Evolutionary conservation across 2,329 filamentous ascomycete genomes (phyloP).

Genomic region (Nemania sp.): DNA sequence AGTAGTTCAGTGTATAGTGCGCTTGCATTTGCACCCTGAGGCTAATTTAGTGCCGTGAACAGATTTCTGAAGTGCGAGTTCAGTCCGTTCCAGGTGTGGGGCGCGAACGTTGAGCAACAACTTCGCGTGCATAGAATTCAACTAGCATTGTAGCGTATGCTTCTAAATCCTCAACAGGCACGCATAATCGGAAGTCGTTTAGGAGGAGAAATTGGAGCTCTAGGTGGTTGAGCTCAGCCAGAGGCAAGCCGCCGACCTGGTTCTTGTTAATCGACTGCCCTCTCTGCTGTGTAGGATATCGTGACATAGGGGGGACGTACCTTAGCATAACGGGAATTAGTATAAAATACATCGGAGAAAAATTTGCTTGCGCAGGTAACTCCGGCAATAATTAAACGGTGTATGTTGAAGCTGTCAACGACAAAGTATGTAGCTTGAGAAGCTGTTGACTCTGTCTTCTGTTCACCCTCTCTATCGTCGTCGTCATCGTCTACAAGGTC

Average conservation of each 20-base stretch:
- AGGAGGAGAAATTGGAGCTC: conserved; percentile 94
- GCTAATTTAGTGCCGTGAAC: background rate
- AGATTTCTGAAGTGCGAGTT: conserved; percentile 2
- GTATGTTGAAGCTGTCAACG: conserved; percentile 98
- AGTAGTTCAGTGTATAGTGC: conserved; percentile 12
- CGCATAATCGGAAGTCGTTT: conserved; percentile 92
- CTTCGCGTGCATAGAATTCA: conserved; percentile 93
- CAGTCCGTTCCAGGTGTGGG: conserved; percentile 23
- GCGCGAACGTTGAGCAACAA: conserved; percentile 56
- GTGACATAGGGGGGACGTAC: conserved; percentile 53
- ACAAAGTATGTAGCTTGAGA: conserved; percentile 72
- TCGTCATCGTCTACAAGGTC: conserved; percentile 54
- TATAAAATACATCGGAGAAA: conserved; percentile 98
- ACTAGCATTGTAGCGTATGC: conserved; percentile 98
- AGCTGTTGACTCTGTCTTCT: conserved; percentile 34
- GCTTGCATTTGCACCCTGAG: conserved; percentile 5
- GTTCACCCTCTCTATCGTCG: conserved; percentile 29
- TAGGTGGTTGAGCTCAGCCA: conserved; percentile 91
- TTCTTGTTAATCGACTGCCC: conserved; percentile 30
- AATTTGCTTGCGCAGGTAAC: conserved; percentile 99
- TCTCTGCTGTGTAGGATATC: background rate
- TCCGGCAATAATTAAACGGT: conserved; percentile 91
- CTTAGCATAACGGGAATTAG: conserved; percentile 98
- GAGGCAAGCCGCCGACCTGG: conserved; percentile 89
- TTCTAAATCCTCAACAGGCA: conserved; percentile 93